phyloP scores from a whole-genome alignment of 257 asterid species.

The Solanum bukasovii region DNA sequence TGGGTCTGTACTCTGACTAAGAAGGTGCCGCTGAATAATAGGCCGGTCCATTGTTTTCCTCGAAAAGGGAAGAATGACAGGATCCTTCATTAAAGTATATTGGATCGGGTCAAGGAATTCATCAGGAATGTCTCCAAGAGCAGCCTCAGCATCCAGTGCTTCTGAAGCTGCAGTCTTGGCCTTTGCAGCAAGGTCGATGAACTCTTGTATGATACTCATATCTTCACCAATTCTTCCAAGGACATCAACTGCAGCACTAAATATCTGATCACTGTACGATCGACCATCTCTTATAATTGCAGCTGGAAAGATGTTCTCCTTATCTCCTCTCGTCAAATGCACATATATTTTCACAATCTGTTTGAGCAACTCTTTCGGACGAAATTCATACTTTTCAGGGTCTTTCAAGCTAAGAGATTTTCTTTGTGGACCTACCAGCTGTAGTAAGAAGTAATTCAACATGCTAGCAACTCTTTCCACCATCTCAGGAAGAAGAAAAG shows the following conservation, averaged over 20 bases:
- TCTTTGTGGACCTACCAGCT: conserved; percentile 95
- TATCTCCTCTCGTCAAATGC: conserved; percentile 83
- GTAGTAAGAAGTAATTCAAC: conserved; percentile 88
- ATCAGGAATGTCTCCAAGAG: conserved; percentile 95
- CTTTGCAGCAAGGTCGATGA: conserved; percentile 67
- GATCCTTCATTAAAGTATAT: conserved; percentile 92
- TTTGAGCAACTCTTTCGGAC: conserved; percentile 76
- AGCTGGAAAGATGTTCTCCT: conserved; percentile 53
- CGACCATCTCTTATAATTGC: conserved; percentile 92
- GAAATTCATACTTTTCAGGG: conserved; percentile 93
- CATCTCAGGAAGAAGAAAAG: conserved; percentile 94
- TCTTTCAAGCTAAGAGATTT: conserved; percentile 87
- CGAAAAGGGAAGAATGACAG: conserved; percentile 86
- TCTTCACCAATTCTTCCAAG: conserved; percentile 76
- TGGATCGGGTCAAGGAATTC: conserved; percentile 98
- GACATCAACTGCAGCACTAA: conserved; percentile 74
- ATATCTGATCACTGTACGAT: conserved; percentile 90
- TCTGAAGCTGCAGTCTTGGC: conserved; percentile 73
- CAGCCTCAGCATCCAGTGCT: conserved; percentile 91
- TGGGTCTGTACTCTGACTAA: conserved; percentile 81
- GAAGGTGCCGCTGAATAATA: conserved; percentile 89
- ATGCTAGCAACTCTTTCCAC: conserved; percentile 98
- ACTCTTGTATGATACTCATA: conserved; percentile 54
- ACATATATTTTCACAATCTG: conserved; percentile 76
- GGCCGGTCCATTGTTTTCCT: conserved; percentile 69